These are phyloP conservation scores for Silene coronaria DNA, from an alignment of 179 eudicot genomes.

Conservation along the genomic window DNA sequence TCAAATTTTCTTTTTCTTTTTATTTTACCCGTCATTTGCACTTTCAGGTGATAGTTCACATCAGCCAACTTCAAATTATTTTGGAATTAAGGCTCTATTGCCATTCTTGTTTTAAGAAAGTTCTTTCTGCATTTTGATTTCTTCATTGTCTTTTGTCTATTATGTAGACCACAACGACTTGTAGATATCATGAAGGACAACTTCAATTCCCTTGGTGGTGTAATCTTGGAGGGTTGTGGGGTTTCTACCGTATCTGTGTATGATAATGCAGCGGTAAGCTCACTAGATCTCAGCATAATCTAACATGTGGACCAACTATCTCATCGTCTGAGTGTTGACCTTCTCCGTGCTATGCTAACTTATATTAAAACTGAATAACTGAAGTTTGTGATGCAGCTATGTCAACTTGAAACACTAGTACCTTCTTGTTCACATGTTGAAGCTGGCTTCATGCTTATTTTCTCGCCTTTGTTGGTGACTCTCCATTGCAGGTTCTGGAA, in stretches of 20 bases:
- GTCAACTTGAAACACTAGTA: not conserved
- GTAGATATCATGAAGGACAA: conserved; percentile 68
- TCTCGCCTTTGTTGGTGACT: not conserved
- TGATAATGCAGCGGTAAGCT: conserved; percentile 76
- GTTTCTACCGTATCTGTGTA: conserved; percentile 61
- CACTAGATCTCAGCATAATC: conserved; percentile 15
- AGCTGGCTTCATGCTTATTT: not conserved
- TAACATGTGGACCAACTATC: not conserved
- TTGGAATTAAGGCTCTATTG: too few species aligned
- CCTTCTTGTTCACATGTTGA: not conserved
- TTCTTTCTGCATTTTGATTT: not conserved
- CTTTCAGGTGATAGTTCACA: not conserved
- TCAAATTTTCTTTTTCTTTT: too few species aligned
- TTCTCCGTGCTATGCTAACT: not conserved
- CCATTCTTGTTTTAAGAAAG: too few species aligned
- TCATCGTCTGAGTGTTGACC: not conserved
- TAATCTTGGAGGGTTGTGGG: conserved; percentile 65
- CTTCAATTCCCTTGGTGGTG: conserved; percentile 68
- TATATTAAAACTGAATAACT: not conserved
- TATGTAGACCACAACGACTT: conserved; percentile 71
- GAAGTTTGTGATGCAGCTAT: not conserved
- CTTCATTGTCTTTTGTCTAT: not conserved
- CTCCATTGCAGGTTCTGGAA: conserved; percentile 55
- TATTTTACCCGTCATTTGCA: not conserved
- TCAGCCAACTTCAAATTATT: too few species aligned